Conservation (phyloP, 2,329 filamentous ascomycete genomes). For the Epichloe baconii region DNA sequence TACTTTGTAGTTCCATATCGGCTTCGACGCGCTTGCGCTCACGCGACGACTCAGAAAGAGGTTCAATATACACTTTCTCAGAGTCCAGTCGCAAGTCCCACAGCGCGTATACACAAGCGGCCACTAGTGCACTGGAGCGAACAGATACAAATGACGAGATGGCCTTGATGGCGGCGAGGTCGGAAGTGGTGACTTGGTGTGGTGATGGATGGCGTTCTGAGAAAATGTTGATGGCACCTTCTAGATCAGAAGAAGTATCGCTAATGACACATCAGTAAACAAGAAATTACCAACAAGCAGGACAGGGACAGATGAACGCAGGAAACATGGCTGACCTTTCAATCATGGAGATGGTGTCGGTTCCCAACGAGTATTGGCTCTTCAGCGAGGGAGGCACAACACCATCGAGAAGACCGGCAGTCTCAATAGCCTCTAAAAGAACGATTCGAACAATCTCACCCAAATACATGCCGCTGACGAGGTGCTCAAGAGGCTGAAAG, state of each 20-base stretch:
- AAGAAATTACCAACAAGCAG: background rate
- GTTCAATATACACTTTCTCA: constrained; percentile 23
- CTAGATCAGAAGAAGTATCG: constrained; percentile 29
- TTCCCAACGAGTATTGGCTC: constrained; percentile 43
- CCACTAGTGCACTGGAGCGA: constrained; percentile 46
- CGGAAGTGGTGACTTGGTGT: constrained; percentile 26
- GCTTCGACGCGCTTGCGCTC: constrained; percentile 34
- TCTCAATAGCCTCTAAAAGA: constrained; percentile 44
- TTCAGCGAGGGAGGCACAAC: constrained; percentile 39
- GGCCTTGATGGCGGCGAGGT: constrained; percentile 38
- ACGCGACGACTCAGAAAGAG: constrained; percentile 18
- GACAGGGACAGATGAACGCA: background rate
- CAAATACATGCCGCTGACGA: constrained; percentile 53
- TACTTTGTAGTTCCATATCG: constrained; percentile 33
- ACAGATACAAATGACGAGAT: constrained; percentile 42
- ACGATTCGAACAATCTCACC: constrained; percentile 50
- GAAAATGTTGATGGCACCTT: constrained; percentile 35
- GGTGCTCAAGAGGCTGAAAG: constrained; percentile 49
- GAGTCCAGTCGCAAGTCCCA: constrained; percentile 42
- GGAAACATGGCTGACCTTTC: constrained; percentile 33
- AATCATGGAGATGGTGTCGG: constrained; percentile 45
- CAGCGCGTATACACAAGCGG: constrained; percentile 43
- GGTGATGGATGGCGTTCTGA: constrained; percentile 34
- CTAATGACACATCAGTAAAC: constrained; percentile 15
- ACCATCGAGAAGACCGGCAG: constrained; percentile 41